Percentiles rank a stretch among this genome's conserved stretches.
Evolutionary conservation across 345 rosid genomes (phyloP).

Genomic region (Citropsis articulata): DNA sequence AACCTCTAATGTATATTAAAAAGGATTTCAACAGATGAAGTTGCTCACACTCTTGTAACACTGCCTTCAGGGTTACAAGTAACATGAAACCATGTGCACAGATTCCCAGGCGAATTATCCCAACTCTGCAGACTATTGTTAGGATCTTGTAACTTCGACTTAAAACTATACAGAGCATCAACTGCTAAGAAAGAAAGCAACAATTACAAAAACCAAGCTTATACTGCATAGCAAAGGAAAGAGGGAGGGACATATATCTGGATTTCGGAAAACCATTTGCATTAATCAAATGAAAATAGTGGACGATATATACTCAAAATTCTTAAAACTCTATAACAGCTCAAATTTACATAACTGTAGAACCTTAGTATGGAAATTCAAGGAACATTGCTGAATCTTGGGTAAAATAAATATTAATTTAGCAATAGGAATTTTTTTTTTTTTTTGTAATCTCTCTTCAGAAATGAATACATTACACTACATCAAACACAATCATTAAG

Average conservation of each 20-base stretch:
- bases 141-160: constrained; percentile 34
- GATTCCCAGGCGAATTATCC: constrained; percentile 36
- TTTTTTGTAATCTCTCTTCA: not conserved
- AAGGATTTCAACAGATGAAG: not conserved
- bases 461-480: not conserved
- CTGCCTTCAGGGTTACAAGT: constrained; percentile 42
- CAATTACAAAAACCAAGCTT: not conserved
- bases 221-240: not conserved
- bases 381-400: no score
- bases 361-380: not conserved
- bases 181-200: constrained; percentile 19
- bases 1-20: not conserved
- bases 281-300: not conserved
- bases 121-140: constrained; percentile 37
- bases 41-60: constrained; percentile 39
- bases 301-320: not conserved
- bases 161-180: constrained; percentile 33
- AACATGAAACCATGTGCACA: constrained; percentile 47
- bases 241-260: not conserved
- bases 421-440: no score
- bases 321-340: not conserved
- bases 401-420: no score
- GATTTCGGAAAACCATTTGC: not conserved
- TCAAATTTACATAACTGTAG: not conserved
- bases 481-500: not conserved